Base-by-base conservation (phyloP, 2,329 filamentous ascomycete genomes). In the Scopulariopsis brevicaulis region DNA sequence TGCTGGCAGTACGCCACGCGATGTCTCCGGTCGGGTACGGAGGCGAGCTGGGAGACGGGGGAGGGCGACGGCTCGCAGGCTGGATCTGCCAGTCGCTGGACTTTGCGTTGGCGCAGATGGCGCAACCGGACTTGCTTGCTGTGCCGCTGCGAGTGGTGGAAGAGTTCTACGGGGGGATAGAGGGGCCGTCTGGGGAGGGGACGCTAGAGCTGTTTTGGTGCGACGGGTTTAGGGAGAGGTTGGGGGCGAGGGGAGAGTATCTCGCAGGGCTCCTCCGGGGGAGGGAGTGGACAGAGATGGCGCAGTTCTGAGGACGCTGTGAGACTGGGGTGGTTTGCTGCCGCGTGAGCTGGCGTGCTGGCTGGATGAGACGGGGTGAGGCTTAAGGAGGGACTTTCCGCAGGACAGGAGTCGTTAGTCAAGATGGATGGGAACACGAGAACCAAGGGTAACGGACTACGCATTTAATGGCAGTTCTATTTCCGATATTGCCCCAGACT, bases 41-140 rank as follows among this genome's bases (percentile, higher is more conserved):
- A 20, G 74, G 71, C 53, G 68, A 73, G 2, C 64, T 70, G 37
- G 65, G 73, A 59, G 74, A 72, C 64, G 70, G 72, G 14, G 69
- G 67, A 59, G 73, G 72, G 1, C 70, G 72, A 20, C 70, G 74
- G 55, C 66, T 78, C 37, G 78, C 79, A 0, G 72, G 70, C 10
- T 73, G 75, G 57, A 74, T 81, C 18, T 82, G 80, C 62, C 73
- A 78, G 48, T 73, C 74, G 3, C 66, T 82, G 4, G 79, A 81
- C 59, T 76, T 72, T 52, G 73, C 73, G 0, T 67, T 81, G 5
- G 66, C 64, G 7, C 68, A 66, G 3, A 76, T 72, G 1, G 69
- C 69, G 15, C 76, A 79, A 66, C 77, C 77, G 1, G 77, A 79
- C 60, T 61, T 78, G 62, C 62, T 80, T 18, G 64, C 70, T 10